Percentiles rank a stretch among this genome's conserved stretches.
phyloP scores from a whole-genome alignment of 2,329 filamentous ascomycete genomes.

The Alternaria consortialis region DNA sequence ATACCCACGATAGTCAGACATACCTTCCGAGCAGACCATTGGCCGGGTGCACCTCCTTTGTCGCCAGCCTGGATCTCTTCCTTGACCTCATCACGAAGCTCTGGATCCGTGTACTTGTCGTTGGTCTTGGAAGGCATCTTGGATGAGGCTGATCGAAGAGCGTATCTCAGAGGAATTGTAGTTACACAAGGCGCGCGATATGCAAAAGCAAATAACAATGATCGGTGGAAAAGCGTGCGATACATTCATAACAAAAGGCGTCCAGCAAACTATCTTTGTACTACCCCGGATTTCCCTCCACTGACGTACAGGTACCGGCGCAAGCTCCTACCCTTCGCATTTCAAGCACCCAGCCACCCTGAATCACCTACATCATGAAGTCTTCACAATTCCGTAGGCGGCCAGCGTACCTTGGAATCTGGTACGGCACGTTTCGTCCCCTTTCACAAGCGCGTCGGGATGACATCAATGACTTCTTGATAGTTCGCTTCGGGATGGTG shows the following conservation, averaged over 20 bases:
- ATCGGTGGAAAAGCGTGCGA: not conserved
- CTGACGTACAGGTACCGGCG: constrained; percentile 30
- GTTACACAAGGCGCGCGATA: not conserved
- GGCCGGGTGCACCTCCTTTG: constrained; percentile 59
- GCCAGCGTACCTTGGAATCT: constrained; percentile 8
- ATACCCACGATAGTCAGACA: not conserved
- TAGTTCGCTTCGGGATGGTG: constrained; percentile 6
- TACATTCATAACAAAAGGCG: constrained; percentile 7
- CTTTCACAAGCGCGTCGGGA: constrained; percentile 5
- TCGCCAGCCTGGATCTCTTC: constrained; percentile 57
- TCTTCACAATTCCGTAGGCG: not conserved
- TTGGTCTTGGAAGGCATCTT: constrained; percentile 53
- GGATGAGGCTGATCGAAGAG: not conserved
- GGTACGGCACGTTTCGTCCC: constrained; percentile 10
- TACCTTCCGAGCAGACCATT: constrained; percentile 61
- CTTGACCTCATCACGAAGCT: constrained; percentile 58
- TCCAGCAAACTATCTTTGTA: constrained; percentile 15
- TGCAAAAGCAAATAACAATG: not conserved
- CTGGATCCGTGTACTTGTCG: constrained; percentile 59
- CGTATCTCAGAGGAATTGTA: not conserved
- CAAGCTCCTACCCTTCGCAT: constrained; percentile 12
- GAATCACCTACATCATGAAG: constrained; percentile 27
- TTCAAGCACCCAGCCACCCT: constrained; percentile 10
- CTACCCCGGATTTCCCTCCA: constrained; percentile 22
- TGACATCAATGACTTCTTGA: constrained; percentile 23